These are phyloP conservation scores for Ophiostoma perfectum DNA, from an alignment of 2,329 filamentous ascomycete genomes.

Conservation along the genomic window DNA sequence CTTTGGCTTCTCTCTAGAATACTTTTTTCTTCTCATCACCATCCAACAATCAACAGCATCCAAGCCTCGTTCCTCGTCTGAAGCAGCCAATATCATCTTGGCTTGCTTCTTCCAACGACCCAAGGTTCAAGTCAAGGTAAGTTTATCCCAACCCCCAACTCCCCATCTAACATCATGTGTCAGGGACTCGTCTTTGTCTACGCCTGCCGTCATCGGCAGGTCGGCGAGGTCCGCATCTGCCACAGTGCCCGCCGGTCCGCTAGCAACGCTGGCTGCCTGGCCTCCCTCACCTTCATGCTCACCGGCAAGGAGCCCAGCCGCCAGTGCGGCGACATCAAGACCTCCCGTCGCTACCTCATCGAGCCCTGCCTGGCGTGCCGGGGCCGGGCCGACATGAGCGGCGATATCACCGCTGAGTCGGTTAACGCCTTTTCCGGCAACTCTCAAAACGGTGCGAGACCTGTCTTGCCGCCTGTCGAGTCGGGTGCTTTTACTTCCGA, in stretches of 20 bases:
- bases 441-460: not conserved
- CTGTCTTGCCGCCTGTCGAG: not conserved
- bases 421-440: not conserved
- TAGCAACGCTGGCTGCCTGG: conserved; percentile 13
- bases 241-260: not conserved
- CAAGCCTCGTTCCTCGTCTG: not conserved
- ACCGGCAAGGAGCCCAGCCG: conserved; percentile 7
- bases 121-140: not conserved
- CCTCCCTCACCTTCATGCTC: conserved; percentile 9
- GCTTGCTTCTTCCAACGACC: not conserved
- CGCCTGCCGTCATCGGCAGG: conserved; percentile 20
- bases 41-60: not conserved
- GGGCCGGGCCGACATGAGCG: not conserved
- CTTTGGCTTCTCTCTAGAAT: not conserved
- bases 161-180: conserved; percentile 19
- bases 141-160: not conserved
- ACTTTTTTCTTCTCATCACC: not conserved
- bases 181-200: conserved; percentile 16
- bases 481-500: not conserved
- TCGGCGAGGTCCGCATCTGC: conserved; percentile 12
- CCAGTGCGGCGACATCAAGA: conserved; percentile 4
- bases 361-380: conserved; percentile 18
- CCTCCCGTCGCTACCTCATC: not conserved
- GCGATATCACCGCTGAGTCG: not conserved
- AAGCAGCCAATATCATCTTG: conserved; percentile 5